Evolutionary conservation across 1,284 basidiomycete species (phyloP).

Genomic region (Ganoderma meredithae): DNA sequence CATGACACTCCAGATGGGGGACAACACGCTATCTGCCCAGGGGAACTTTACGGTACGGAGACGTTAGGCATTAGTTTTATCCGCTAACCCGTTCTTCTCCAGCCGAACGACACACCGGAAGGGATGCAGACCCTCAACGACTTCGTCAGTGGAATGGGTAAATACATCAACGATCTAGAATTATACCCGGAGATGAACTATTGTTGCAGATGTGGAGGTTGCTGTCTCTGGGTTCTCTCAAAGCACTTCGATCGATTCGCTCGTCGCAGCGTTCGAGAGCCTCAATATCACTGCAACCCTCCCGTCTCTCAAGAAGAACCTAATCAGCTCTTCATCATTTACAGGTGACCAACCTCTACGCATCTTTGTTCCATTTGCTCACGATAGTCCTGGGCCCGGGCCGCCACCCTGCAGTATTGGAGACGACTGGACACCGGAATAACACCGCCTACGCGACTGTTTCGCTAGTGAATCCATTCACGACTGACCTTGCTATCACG

Average conservation of each 20-base stretch:
- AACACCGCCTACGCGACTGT: slow-evolving; percentile 77
- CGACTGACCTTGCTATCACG: slow-evolving; percentile 64
- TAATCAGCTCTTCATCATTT: slow-evolving; percentile 66
- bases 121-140: slow-evolving; percentile 73
- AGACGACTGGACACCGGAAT: slow-evolving; percentile 70
- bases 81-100: neutral
- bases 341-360: slow-evolving; percentile 46
- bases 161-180: neutral
- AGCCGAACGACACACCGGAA: slow-evolving; percentile 64
- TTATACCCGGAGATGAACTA: neutral
- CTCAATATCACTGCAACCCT: slow-evolving; percentile 66
- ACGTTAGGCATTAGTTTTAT: slow-evolving; percentile 11
- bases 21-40: slow-evolving; percentile 58
- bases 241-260: slow-evolving; percentile 68
- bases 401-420: slow-evolving; percentile 53
- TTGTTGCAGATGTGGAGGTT: slow-evolving; percentile 66
- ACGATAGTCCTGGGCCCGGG: neutral
- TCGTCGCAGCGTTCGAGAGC: slow-evolving; percentile 70
- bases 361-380: neutral
- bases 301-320: slow-evolving; percentile 65
- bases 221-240: slow-evolving; percentile 65
- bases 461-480: slow-evolving; percentile 74
- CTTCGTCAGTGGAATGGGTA: slow-evolving; percentile 63
- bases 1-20: slow-evolving; percentile 64
- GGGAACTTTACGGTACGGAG: slow-evolving; percentile 56